These are phyloP conservation scores for Pythium pyrilobum DNA, from an alignment of 352 stramenopile genomes.

Conservation along the genomic window DNA sequence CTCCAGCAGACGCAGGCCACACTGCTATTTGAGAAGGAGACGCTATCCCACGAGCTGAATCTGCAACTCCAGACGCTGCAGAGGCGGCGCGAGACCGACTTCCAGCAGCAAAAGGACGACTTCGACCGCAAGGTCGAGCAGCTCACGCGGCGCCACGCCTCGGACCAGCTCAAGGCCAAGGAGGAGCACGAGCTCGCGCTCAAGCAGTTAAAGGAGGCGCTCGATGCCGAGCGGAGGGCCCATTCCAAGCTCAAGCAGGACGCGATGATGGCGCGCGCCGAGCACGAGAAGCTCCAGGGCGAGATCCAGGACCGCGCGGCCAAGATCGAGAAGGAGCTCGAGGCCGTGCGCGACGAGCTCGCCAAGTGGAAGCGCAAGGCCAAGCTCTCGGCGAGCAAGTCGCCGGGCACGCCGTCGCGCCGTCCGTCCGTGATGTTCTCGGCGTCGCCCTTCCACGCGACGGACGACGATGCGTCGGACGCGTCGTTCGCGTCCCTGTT, in stretches of 20 bases:
- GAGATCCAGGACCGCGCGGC: slow-evolving; percentile 50
- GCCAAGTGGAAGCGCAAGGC: slow-evolving; percentile 72
- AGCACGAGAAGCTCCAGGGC: slow-evolving; percentile 28
- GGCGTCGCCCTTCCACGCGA: slow-evolving; percentile 46
- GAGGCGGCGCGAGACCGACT: slow-evolving; percentile 49
- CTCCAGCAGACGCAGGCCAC: slow-evolving; percentile 49
- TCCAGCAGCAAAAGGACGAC: slow-evolving; percentile 42
- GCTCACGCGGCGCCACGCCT: slow-evolving; percentile 39
- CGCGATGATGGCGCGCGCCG: slow-evolving; percentile 10
- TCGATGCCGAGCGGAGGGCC: slow-evolving; percentile 19
- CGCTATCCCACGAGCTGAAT: slow-evolving; percentile 52
- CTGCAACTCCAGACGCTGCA: slow-evolving; percentile 39
- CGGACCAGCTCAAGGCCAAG: slow-evolving; percentile 43
- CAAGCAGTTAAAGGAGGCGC: slow-evolving; percentile 6
- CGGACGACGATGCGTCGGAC: slow-evolving; percentile 56
- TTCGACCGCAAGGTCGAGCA: slow-evolving; percentile 53
- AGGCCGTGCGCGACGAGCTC: slow-evolving; percentile 47
- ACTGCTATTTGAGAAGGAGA: slow-evolving; percentile 69
- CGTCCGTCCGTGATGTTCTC: slow-evolving; percentile 35
- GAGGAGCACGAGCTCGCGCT: slow-evolving; percentile 44
- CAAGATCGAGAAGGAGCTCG: slow-evolving; percentile 63
- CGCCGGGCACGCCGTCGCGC: slow-evolving; percentile 30
- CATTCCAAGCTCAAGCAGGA: slow-evolving; percentile 24
- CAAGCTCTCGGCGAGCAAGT: slow-evolving; percentile 38
- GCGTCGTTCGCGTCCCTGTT: slow-evolving; percentile 36